Conservation (phyloP, 2,329 filamentous ascomycete species). For the Stemphylium vesicarium region DNA sequence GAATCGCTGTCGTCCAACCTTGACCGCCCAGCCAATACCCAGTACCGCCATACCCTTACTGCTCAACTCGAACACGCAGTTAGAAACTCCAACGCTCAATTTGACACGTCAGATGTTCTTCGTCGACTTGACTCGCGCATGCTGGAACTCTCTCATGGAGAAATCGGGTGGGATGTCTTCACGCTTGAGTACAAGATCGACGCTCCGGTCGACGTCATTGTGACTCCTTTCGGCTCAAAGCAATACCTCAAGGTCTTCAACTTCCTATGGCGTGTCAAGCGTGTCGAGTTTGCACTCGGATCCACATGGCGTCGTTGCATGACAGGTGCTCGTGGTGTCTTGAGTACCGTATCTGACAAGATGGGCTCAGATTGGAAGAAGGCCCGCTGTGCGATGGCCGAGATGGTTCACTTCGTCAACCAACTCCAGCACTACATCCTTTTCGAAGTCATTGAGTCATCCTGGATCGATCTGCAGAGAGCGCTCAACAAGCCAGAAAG, state of each 20-base stretch:
- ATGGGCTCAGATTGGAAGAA: constrained; percentile 86
- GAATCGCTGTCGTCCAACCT: constrained; percentile 92
- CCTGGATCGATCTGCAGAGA: constrained; percentile 88
- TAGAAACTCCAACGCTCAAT: constrained; percentile 94
- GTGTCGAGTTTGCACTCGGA: constrained; percentile 90
- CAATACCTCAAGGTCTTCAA: constrained; percentile 99
- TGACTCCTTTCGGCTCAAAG: constrained; percentile 92
- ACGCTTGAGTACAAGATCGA: constrained; percentile 99
- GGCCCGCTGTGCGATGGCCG: constrained; percentile 85
- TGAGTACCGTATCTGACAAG: constrained; percentile 75
- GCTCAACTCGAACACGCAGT: constrained; percentile 98
- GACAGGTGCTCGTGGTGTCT: constrained; percentile 90
- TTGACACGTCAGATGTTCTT: constrained; percentile 89
- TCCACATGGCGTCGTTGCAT: constrained; percentile 95
- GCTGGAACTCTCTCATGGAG: constrained; percentile 93
- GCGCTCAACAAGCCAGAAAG: constrained; percentile 83
- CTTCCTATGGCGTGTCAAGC: constrained; percentile 97
- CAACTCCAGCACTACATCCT: constrained; percentile 98
- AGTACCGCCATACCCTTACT: constrained; percentile 95
- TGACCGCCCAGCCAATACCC: constrained; percentile 92
- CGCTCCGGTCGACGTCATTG: constrained; percentile 93
- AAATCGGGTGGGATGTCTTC: constrained; percentile 99
- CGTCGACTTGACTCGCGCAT: constrained; percentile 94
- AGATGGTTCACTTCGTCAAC: constrained; percentile 98
- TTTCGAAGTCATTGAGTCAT: constrained; percentile 96